Conservation (phyloP, 202 grass and related monocot species). For the Zizania palustris region DNA sequence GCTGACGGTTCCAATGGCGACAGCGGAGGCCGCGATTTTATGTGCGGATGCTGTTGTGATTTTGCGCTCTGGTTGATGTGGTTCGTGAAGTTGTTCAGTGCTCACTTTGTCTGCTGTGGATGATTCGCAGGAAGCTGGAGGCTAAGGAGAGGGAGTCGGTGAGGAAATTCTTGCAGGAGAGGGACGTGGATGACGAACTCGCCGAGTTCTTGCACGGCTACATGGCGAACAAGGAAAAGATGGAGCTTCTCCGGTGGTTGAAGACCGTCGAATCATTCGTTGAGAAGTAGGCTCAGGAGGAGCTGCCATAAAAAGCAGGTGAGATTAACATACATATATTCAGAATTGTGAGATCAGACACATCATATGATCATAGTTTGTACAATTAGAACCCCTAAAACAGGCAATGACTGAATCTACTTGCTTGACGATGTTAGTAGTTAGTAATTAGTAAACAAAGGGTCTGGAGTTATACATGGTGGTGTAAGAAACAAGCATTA, state of each 20-base stretch:
- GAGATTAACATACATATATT: background rate
- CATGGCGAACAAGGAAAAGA: slow-evolving; percentile 77
- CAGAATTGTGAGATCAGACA: background rate
- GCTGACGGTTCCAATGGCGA: slow-evolving; percentile 13
- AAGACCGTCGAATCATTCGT: slow-evolving; percentile 65
- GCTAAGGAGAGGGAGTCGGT: slow-evolving; percentile 47
- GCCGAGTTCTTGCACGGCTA: slow-evolving; percentile 80
- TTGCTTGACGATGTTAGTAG: background rate
- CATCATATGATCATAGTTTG: background rate
- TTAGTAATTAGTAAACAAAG: too few species aligned
- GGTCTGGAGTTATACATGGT: too few species aligned
- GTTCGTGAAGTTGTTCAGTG: slow-evolving; percentile 12
- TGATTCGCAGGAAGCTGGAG: slow-evolving; percentile 50
- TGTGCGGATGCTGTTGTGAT: slow-evolving; percentile 34
- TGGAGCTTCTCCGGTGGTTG: slow-evolving; percentile 78
- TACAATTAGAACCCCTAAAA: background rate
- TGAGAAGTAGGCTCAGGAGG: slow-evolving; percentile 44
- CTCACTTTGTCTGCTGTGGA: background rate
- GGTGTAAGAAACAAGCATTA: background rate
- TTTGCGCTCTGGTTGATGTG: background rate
- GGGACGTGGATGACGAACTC: slow-evolving; percentile 70
- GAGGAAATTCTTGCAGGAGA: slow-evolving; percentile 64
- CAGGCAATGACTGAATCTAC: background rate
- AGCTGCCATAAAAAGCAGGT: background rate
- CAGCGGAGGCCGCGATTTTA: slow-evolving; percentile 57